Conservation (phyloP, 192 early-diverging fungal genomes). For the Gaertneriomyces semiglobifer region DNA sequence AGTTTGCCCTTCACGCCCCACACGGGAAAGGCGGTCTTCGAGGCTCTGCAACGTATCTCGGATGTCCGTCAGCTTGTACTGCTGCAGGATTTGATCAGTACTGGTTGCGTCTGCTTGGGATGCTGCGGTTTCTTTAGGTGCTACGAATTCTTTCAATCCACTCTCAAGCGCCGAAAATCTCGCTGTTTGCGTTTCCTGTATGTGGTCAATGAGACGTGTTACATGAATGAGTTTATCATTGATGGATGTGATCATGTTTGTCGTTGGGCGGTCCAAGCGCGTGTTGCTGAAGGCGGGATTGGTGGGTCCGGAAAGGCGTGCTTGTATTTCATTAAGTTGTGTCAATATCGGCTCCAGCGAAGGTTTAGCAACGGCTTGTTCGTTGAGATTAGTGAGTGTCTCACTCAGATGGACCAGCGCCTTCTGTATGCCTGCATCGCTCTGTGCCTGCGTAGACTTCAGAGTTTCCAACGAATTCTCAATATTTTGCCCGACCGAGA, state of each 20-base stretch:
- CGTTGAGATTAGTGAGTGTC: neutral
- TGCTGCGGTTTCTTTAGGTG: neutral
- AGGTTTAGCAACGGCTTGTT: neutral
- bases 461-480: no score
- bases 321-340: neutral
- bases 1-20: slow-evolving; percentile 17
- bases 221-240: slow-evolving; percentile 38
- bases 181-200: slow-evolving; percentile 19
- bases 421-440: neutral
- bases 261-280: slow-evolving; percentile 31
- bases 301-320: no score
- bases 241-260: slow-evolving; percentile 35
- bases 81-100: slow-evolving; percentile 20
- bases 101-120: slow-evolving; percentile 11
- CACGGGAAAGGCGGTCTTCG: slow-evolving; percentile 11
- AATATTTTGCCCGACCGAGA: neutral
- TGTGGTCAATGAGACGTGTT: slow-evolving; percentile 25
- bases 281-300: no score
- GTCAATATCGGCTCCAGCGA: neutral
- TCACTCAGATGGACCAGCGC: neutral
- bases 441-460: neutral
- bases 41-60: slow-evolving; percentile 8
- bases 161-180: slow-evolving; percentile 15
- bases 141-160: neutral
- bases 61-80: slow-evolving; percentile 26